A percentile compares a stretch with the other conserved stretches of the same genome.
phyloP scores from a whole-genome alignment of 2,329 filamentous ascomycete species.

The Trichoderma sp. region DNA sequence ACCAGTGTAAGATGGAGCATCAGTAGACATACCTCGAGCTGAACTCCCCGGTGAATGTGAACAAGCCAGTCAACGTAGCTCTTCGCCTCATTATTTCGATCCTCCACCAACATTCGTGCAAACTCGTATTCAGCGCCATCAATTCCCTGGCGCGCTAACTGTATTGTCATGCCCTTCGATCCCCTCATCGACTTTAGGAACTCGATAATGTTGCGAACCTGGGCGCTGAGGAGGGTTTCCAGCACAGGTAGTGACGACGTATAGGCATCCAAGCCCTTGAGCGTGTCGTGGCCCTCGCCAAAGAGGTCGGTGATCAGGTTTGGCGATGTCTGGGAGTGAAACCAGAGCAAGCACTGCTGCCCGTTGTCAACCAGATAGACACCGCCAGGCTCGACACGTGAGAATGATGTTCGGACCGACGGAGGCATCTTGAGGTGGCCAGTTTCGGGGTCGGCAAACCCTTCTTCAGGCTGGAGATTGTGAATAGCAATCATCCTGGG shows the following conservation, averaged over 20 bases:
- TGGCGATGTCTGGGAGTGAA: slow-evolving; percentile 87
- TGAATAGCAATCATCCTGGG: slow-evolving; percentile 90
- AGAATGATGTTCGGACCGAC: slow-evolving; percentile 76
- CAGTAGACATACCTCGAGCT: slow-evolving; percentile 66
- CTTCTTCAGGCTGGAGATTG: slow-evolving; percentile 81
- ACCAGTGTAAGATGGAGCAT: not conserved
- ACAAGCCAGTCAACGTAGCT: slow-evolving; percentile 99
- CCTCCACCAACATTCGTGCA: slow-evolving; percentile 83
- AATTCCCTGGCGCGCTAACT: slow-evolving; percentile 85
- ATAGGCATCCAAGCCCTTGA: slow-evolving; percentile 79
- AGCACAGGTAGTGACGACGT: slow-evolving; percentile 76
- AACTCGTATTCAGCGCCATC: slow-evolving; percentile 98
- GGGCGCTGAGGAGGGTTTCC: slow-evolving; percentile 88
- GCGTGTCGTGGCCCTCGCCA: slow-evolving; percentile 64
- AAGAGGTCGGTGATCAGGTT: slow-evolving; percentile 90
- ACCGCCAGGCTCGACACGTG: slow-evolving; percentile 84
- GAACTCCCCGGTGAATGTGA: slow-evolving; percentile 87
- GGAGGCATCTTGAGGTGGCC: slow-evolving; percentile 84
- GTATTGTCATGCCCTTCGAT: slow-evolving; percentile 82
- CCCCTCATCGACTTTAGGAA: slow-evolving; percentile 78
- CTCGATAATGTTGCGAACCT: slow-evolving; percentile 89
- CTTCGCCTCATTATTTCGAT: slow-evolving; percentile 95
- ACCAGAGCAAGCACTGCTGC: slow-evolving; percentile 86
- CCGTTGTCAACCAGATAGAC: slow-evolving; percentile 95
- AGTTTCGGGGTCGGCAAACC: slow-evolving; percentile 82